Base-by-base conservation (phyloP, 805 yeast genomes). In the Metschnikowia baotianmanensis region DNA sequence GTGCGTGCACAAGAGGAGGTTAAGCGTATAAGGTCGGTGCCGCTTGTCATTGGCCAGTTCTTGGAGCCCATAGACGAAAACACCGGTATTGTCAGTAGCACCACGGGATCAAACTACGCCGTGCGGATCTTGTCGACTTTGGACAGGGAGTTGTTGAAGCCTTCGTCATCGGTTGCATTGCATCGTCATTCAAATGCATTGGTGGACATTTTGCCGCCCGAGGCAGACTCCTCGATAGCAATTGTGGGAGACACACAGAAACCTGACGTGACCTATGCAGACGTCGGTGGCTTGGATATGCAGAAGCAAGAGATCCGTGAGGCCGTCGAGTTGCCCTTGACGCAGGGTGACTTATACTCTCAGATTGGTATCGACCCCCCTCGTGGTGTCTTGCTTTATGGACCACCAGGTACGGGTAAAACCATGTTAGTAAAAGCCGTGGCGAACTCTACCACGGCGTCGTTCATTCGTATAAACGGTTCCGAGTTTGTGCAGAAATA, bases 371-470 rank as follows among this genome's bases (percentile, higher is more conserved):
- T 93, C 51, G 98, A 93, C 57, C 99, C 99, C 15, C 99, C 99
- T 48, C 82, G 98, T 53, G 99, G 99, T 56, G 99, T 93, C 22
- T 69, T 93, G 53, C 72, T 93, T 46, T 93, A 93, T 66, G 99
- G 99, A n/a, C 98, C 99, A 9, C 99, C 99, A 34, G 99, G 99
- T 62, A 93, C 99, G 1, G 99, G 99, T 57, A 93, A 93, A 65
- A 93, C 99, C 17, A 90, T 93, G 98, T 77, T 93, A 61, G 99
- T 93, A 35, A 93, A 93, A 66, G 99, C 99, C 0, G 99, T 93
- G 34, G 99, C 99, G 10, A 91, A 93, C 67, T 82, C 91, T 42
- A 84, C 98, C 3, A 86, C 96, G 1, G 99, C 99, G 2, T 77
- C 96, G 5, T 93, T 93, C 57, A 93, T 93, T 53, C 86, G 98